Evolutionary conservation across 345 rosid genomes (phyloP), one percentile per base, ranked within the genome.

Genomic region (Brassica cretica): DNA sequence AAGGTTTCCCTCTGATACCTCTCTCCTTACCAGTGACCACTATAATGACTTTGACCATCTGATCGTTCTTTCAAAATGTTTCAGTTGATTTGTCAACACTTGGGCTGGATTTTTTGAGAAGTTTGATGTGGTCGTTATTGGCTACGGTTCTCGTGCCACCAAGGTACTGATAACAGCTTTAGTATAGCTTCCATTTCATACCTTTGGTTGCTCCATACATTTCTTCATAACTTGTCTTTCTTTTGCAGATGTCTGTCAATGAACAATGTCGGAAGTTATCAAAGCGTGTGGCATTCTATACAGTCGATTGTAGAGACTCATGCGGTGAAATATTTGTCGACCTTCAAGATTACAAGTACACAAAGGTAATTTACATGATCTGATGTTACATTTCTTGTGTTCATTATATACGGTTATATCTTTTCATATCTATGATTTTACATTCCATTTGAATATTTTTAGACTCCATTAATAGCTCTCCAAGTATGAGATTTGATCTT

Each of bases 321-420:
- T 89, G 87, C 66, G 98, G 97, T 65, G 97, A 95, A 84, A 89
- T 95, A 30, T 95, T 95, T 78, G 96, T 90, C 27, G 98, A 95
- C 78, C 82, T 95, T 77, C 93, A 88, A 80, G 81, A 84, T 25
- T 87, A 91, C 77, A 88, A 85, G 70, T 89, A 86, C 56, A 51
- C 89, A 18, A 87, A 88, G 96, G 92, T 84, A 64, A 49, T 21
- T 24, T 72, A 0, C 12, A 62, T 55, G 15, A 60, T 66, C 19
- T 62, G 11, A n/a, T 56, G 60, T 69, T 62, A 11, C 67, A n/a
- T 24, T 14, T 44, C 37, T 32, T 12, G 2, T 72, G 33, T 53
- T 0, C 1, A 70, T 7, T n/a, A 30, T 44, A n/a, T 25, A 2
- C 46, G 16, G 1, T 30, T 30, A 30, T 4, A 7, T 41, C 18